Evolutionary conservation across 306 rosid species (phyloP), one percentile per base, ranked within the genome.

Genomic region (Phaseolus lunatus): DNA sequence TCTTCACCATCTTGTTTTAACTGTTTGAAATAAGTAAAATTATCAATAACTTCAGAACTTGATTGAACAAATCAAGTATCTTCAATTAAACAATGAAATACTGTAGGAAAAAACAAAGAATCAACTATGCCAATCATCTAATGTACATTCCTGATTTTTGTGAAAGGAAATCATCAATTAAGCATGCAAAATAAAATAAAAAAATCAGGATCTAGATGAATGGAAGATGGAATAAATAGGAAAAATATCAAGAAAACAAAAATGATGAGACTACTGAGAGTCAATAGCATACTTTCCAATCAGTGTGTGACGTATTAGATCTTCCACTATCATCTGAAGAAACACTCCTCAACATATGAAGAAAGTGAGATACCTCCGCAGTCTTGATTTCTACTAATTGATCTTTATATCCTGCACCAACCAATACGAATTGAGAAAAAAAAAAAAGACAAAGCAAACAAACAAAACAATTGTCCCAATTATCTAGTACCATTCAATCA

Each of bases 301-400:
- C 94, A 14, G 87, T 81, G 50, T 81, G 87, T 15, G 71, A 68
- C 39, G 84, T 43, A 72, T 83, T 83, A 27, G 70, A 70, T 61
- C 78, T 80, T 64, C 61, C 72, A 24, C 67, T 75, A 73, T 78
- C 81, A 84, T 80, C 77, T 48, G 29, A 44, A 29, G 90, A 92
- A 85, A 80, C 81, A 80, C 96, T 91, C 87, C 97, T 94, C 83
- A 91, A 72, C 96, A 94, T 94, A 71, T 90, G 88, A 67, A 94
- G 97, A 73, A 94, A 90, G 67, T 86, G 80, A 52, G 91, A 87
- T 43, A 91, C 80, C 68, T 90, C 94, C 0, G 83, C 85, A 24
- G 90, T 89, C 87, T 87, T 86, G 70, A 48, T 83, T 57, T 84
- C 92, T 31, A 87, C 76, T 43, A 87, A 67, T 35, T 86, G 79